Evolutionary conservation across 139 green algal species (phyloP), one percentile per base, ranked within the genome.

Genomic region (Chlorella sorokiniana): DNA sequence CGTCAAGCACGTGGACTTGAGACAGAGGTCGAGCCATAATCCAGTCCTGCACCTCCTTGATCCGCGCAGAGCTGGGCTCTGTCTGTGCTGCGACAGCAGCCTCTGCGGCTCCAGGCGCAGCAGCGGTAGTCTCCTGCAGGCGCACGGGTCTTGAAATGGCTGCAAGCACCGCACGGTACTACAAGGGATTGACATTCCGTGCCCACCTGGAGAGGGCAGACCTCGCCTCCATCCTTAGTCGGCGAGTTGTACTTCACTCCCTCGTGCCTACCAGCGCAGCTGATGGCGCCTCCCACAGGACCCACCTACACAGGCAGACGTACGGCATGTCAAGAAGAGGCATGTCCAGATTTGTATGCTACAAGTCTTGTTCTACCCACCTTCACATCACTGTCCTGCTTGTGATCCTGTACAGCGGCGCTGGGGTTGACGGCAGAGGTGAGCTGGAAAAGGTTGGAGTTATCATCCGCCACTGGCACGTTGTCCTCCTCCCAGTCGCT

Each of bases 1-100:
- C 64, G 31, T 81, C 76, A 2, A 81, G 31, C 42, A 81, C 40
- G 27, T 81, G 75, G 38, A 71, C 56, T 54, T 80, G 52, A 25
- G n/a, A 48, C 33, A 31, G 16, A 10, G 35, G 48, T 31, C 71
- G 71, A 4, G 18, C 48, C 33, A 65, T 18, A 2, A 67, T 4
- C 71, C 71, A 78, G 48, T 16, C 10, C 4, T 20, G 48, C 48
- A 78, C 44, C 33, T 9, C 31, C 20, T 23, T 33, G 31, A 78
- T 29, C 63, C 31, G 63, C 63, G 9, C 22, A 10, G 22, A 16
- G 48, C 16, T 11, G 14, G 48, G 48, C 48, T 56, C 48, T 11
- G 14, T 56, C 14, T 16, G 11, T 11, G 48, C 16, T 11, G 48
- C 16, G 48, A 11, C 16, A 16, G 48, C 48, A 56, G 48, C 14